Conservation (phyloP, 805 yeast species). For the Millerozyma acaciae region DNA sequence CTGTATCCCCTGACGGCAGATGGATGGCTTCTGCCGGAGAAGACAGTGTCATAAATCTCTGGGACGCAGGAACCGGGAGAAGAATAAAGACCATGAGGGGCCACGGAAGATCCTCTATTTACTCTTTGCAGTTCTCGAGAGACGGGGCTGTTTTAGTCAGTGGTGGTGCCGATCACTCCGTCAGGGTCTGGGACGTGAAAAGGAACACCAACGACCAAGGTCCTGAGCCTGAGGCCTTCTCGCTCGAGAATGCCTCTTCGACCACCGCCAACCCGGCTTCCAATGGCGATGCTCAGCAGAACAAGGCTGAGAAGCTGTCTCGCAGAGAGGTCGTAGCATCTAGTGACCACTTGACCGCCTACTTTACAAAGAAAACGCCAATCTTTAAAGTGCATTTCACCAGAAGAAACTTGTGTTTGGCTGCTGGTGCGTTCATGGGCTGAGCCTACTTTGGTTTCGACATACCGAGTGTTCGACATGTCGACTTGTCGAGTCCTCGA, state of each 20-base stretch:
- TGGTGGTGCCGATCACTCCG: constrained; percentile 89
- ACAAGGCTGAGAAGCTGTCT: constrained; percentile 41
- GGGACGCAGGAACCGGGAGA: constrained; percentile 94
- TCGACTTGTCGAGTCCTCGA: constrained; percentile 7
- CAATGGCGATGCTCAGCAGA: constrained; percentile 18
- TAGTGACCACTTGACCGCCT: constrained; percentile 88
- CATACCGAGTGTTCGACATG: background rate
- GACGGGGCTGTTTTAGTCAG: constrained; percentile 89
- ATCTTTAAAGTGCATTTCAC: constrained; percentile 92
- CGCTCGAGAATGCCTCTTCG: constrained; percentile 12
- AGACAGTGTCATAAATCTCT: constrained; percentile 80
- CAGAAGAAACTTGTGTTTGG: constrained; percentile 82
- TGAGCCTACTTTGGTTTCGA: constrained; percentile 6
- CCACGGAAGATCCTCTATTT: constrained; percentile 83
- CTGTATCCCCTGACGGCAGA: constrained; percentile 95
- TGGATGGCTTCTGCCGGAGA: constrained; percentile 96
- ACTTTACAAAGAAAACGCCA: constrained; percentile 90
- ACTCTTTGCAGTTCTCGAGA: constrained; percentile 76
- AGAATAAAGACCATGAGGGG: constrained; percentile 89
- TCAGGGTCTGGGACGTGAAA: constrained; percentile 94
- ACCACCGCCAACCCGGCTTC: constrained; percentile 9
- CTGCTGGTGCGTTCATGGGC: constrained; percentile 76
- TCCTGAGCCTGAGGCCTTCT: constrained; percentile 70
- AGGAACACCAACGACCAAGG: constrained; percentile 77
- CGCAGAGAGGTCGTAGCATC: constrained; percentile 75